Evolutionary conservation across 2,329 filamentous ascomycete genomes (phyloP), one percentile per base, ranked within the genome.

Genomic region (Scedosporium minutisporum): DNA sequence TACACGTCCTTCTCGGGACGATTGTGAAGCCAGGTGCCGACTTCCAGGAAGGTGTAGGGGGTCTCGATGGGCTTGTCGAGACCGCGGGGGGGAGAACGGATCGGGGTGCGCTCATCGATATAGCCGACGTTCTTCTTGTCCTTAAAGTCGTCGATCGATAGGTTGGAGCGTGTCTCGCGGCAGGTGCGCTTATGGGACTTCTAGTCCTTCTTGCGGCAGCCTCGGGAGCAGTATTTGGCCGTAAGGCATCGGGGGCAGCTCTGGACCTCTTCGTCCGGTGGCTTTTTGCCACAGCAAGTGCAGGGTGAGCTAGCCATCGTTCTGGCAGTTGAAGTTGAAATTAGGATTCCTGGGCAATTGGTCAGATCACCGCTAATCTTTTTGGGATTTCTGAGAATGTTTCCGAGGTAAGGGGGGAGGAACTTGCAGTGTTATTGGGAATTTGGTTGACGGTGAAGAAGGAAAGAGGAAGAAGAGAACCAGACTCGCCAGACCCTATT

Each of bases 1-100:
- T 74, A 80, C n/a, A 76, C 72, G 59, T 79, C 75, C 5, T 69
- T 63, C 63, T 74, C 67, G 1, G 75, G 70, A 2, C 74, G 74
- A 62, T 67, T 66, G 62, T 77, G 71, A 6, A 80, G 71, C 69
- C 71, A 80, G 5, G 67, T 73, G 55, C 67, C 68, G 3, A 66
- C 65, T 3, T 69, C 27, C 4, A 78, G 72, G 27, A 66, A 67
- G 4, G 69, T 67, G 64, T 77, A 77, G 3, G 76, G 73, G 4
- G 69, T 67, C 0, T 64, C 16, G 29, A 73, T 65, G 42, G 65
- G 63, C 6, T 65, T 60, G 1, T 66, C 66, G 2, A 73, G 66
- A 23, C 70, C 68, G 16, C 46, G 58, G 21, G 65, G 60, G 1
- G 64, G 67, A 9, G 62, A 14, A 7, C 25, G 42, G 55, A n/a